phyloP scores from a whole-genome alignment of 371 early-diverging fungal genomes.

The Zancudomyces culisetae region DNA sequence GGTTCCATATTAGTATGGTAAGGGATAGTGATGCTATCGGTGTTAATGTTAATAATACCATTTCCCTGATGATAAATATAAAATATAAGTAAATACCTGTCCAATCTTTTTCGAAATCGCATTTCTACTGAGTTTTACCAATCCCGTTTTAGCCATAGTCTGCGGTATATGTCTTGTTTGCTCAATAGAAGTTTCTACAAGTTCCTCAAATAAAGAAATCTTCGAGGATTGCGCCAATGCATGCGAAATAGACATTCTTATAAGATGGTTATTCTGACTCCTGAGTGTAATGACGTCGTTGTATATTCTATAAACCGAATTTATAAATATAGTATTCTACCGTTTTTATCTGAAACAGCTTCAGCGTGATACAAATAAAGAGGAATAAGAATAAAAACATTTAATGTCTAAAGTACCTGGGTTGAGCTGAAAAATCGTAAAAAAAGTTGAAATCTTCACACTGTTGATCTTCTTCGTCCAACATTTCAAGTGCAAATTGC shows the following conservation, averaged over 20 bases:
- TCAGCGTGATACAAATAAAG: too few species aligned
- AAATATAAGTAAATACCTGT: constrained; percentile 13
- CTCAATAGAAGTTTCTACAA: constrained; percentile 66
- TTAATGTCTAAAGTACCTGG: neutral
- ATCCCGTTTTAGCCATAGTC: constrained; percentile 62
- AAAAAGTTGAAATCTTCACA: constrained; percentile 82
- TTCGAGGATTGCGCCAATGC: constrained; percentile 77
- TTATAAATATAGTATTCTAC: too few species aligned
- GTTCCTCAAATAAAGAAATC: constrained; percentile 57
- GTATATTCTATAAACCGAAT: constrained; percentile 45
- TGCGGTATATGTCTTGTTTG: constrained; percentile 71
- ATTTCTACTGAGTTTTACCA: constrained; percentile 50
- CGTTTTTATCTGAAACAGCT: too few species aligned
- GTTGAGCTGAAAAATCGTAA: constrained; percentile 37
- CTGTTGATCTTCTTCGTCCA: constrained; percentile 52
- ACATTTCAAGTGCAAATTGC: constrained; percentile 24
- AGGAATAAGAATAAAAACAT: too few species aligned
- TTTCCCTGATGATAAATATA: too few species aligned
- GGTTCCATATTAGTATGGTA: too few species aligned
- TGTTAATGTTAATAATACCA: too few species aligned
- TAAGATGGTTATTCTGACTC: constrained; percentile 54
- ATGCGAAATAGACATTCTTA: constrained; percentile 68
- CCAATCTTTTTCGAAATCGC: constrained; percentile 72
- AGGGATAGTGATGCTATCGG: too few species aligned
- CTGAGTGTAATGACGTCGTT: constrained; percentile 57